Evolutionary conservation across 305 asterid species (phyloP), one percentile per base, ranked within the genome.

Genomic region (Lippia alba): DNA sequence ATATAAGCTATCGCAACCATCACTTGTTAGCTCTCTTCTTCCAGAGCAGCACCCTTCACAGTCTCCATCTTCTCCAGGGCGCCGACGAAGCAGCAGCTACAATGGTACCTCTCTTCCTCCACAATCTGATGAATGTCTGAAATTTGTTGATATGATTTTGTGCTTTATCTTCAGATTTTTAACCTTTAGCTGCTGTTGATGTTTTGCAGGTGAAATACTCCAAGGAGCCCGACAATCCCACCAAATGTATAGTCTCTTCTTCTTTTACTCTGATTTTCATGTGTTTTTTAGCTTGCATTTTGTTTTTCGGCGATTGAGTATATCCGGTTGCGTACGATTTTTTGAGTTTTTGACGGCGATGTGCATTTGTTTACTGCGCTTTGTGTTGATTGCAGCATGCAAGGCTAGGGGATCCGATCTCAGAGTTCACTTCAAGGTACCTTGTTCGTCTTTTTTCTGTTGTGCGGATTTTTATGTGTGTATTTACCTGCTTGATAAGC

Each of bases 351-450:
- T 17, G 7, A 12, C 12, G 16, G 24, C 4, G n/a, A 8, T 6
- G 0, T 15, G 40, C 54, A 54, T n/a, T 53, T 33, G 12, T 19
- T 73, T 12, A 57, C 56, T 57, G 18, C 30, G 5, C 30, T 34
- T 17, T 70, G 5, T 72, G 56, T 9, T 46, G 11, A 44, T 74
- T 76, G 74, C 93, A 92, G 97, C 98, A 39, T 92, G 98, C 85
- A 92, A 90, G 75, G 95, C 98, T 6, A 85, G 91, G 82, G 98
- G 98, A 48, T 78, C 96, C 10, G 87, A 78, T 76, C 91, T 92
- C 69, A 85, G 98, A 34, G 96, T 87, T 76, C 98, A 92, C 65
- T 92, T 92, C 78, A 90, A 92, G 93, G 98, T 92, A 63, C 18
- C 11, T 9, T 18, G 15, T 12, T 12, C 6, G 11, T 11, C 0